Evolutionary conservation across 2,329 filamentous ascomycete genomes (phyloP).

Genomic region (Endocalyx cinctus): DNA sequence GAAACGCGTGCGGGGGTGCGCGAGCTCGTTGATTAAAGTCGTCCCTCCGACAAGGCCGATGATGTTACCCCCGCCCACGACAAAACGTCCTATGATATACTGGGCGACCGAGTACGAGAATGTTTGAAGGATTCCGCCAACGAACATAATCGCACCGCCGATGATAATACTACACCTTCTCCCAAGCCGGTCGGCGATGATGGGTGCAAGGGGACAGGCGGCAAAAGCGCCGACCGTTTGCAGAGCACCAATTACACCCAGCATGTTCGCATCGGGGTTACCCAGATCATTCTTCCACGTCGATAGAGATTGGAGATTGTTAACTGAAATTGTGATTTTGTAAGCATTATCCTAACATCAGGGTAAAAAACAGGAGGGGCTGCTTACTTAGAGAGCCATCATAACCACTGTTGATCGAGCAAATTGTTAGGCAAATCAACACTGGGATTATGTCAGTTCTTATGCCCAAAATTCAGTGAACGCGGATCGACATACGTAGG

Average conservation of each 20-base stretch:
- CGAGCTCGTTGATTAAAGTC: conserved; percentile 24
- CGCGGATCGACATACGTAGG: neutral
- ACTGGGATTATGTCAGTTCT: neutral
- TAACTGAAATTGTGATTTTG: conserved; percentile 16
- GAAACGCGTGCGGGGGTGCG: conserved; percentile 21
- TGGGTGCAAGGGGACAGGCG: conserved; percentile 30
- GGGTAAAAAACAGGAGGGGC: no score
- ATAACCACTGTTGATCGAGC: conserved; percentile 1
- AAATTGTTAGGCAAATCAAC: neutral
- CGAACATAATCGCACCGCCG: conserved; percentile 25
- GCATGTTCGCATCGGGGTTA: conserved; percentile 29
- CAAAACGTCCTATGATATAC: conserved; percentile 21
- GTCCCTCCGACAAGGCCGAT: conserved; percentile 21
- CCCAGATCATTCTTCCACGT: conserved; percentile 38
- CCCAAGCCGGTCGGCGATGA: conserved; percentile 33
- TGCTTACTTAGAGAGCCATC: conserved; percentile 1
- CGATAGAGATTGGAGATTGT: conserved; percentile 37
- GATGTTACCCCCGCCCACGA: conserved; percentile 20
- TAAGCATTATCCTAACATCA: no score
- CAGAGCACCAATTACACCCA: conserved; percentile 33
- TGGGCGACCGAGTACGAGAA: conserved; percentile 12
- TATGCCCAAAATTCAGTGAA: no score
- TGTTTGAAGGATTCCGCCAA: conserved; percentile 22
- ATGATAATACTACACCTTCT: conserved; percentile 30
- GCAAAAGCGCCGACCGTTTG: conserved; percentile 36